phyloP scores from a whole-genome alignment of 768 basidiomycete species.

The Boletellus ananas region DNA sequence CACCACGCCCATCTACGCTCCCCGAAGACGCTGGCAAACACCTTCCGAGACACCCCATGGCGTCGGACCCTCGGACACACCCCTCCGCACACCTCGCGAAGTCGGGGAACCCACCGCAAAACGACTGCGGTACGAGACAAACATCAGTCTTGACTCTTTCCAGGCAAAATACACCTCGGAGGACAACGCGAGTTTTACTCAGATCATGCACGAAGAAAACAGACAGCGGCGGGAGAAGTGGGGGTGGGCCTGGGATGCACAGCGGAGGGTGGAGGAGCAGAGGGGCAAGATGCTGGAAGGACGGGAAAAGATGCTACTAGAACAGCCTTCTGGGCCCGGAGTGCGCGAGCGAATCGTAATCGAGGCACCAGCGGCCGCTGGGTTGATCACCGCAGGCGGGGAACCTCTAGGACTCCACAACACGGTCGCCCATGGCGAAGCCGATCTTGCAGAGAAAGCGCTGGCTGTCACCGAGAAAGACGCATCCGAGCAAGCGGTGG shows the following conservation, averaged over 20 bases:
- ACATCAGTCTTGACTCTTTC: constrained; percentile 76
- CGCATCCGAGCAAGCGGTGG: constrained; percentile 35
- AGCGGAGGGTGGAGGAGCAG: constrained; percentile 70
- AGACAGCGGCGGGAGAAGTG: constrained; percentile 71
- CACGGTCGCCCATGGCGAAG: constrained; percentile 23
- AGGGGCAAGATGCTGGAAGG: constrained; percentile 61
- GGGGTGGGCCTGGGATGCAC: constrained; percentile 94
- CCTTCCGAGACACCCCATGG: constrained; percentile 69
- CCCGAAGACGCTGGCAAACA: constrained; percentile 36
- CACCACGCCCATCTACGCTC: constrained; percentile 43
- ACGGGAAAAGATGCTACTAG: constrained; percentile 69
- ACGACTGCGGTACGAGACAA: constrained; percentile 54
- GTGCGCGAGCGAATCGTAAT: constrained; percentile 66
- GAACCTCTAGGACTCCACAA: constrained; percentile 6
- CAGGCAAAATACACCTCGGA: constrained; percentile 93
- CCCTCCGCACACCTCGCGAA: constrained; percentile 44
- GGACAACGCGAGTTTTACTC: constrained; percentile 95
- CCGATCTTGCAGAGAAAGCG: constrained; percentile 23
- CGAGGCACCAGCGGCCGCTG: constrained; percentile 53
- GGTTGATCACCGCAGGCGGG: constrained; percentile 43
- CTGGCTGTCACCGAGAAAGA: constrained; percentile 22
- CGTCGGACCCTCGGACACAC: constrained; percentile 60
- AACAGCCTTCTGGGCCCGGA: constrained; percentile 57
- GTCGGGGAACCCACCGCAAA: constrained; percentile 46
- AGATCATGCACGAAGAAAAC: constrained; percentile 91